These are phyloP conservation scores for Zygnema circumcarinatum DNA, from an alignment of 139 green algal species.

Conservation along the genomic window DNA sequence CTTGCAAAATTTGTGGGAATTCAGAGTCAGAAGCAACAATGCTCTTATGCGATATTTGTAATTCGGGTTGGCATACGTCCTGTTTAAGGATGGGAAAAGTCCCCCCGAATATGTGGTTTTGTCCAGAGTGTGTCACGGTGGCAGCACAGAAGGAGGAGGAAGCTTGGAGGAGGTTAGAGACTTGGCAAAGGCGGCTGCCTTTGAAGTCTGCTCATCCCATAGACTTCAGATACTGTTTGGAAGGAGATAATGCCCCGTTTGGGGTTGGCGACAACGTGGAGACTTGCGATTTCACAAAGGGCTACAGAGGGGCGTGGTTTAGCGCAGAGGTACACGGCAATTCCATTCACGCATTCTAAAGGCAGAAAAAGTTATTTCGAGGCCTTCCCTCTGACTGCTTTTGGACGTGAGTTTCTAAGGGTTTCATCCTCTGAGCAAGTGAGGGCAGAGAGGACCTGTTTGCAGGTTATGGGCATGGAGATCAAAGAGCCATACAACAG, in stretches of 20 bases:
- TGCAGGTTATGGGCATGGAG: too few relatives aligned
- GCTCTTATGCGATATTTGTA: not conserved
- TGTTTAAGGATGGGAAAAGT: not conserved
- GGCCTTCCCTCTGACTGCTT: too few relatives aligned
- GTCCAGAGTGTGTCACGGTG: not conserved
- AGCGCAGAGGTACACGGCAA: not conserved
- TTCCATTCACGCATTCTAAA: too few relatives aligned
- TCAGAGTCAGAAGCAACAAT: not conserved
- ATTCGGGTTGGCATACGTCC: not conserved
- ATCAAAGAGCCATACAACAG: too few relatives aligned
- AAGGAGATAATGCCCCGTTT: not conserved
- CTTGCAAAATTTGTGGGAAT: not conserved
- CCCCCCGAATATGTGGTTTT: not conserved
- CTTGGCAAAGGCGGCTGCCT: not conserved
- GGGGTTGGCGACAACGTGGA: not conserved
- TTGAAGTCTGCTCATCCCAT: not conserved
- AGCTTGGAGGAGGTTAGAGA: not conserved
- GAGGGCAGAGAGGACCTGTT: too few relatives aligned
- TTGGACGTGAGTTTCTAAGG: too few relatives aligned
- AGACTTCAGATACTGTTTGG: not conserved
- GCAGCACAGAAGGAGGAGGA: not conserved
- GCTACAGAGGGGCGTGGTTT: not conserved
- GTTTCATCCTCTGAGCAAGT: too few relatives aligned
- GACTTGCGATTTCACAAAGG: not conserved
- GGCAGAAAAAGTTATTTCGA: too few relatives aligned